A percentile compares a stretch with the other conserved stretches of the same genome.
Evolutionary conservation across 306 rosid genomes (phyloP).

Genomic region (Glycine tomentella): DNA sequence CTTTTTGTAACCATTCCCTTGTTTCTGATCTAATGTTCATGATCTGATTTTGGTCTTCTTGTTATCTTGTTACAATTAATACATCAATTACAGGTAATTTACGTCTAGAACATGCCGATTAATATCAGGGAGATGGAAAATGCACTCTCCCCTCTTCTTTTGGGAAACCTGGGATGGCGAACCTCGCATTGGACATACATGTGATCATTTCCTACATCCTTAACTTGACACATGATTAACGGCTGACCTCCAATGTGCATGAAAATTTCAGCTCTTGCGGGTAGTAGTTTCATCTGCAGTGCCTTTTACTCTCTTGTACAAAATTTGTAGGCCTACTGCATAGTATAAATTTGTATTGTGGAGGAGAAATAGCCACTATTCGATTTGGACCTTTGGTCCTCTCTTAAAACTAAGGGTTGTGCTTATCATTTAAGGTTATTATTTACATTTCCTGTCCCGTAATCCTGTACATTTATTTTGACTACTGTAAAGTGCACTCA

Average conservation of each 20-base stretch:
- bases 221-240: slow-evolving; percentile 45
- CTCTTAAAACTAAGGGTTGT: slow-evolving; percentile 56
- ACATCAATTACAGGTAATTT: slow-evolving; percentile 60
- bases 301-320: slow-evolving; percentile 50
- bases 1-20: not conserved
- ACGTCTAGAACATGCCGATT: slow-evolving; percentile 42
- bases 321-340: slow-evolving; percentile 65
- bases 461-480: slow-evolving; percentile 15
- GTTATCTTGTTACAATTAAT: slow-evolving; percentile 13
- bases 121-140: slow-evolving; percentile 54
- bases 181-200: slow-evolving; percentile 43
- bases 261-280: slow-evolving; percentile 53
- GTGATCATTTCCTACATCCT: slow-evolving; percentile 28
- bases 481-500: slow-evolving; percentile 30
- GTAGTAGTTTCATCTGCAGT: slow-evolving; percentile 53
- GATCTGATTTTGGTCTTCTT: not conserved
- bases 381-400: slow-evolving; percentile 57
- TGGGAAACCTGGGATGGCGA: slow-evolving; percentile 49
- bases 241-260: slow-evolving; percentile 52
- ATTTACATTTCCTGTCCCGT: slow-evolving; percentile 13
- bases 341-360: slow-evolving; percentile 62
- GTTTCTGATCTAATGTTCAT: not conserved
- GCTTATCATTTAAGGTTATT: slow-evolving; percentile 47
- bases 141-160: slow-evolving; percentile 40
- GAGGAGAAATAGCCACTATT: slow-evolving; percentile 53